Evolutionary conservation across 2,329 filamentous ascomycete genomes (phyloP), one percentile per base, ranked within the genome.

Genomic region (Fusarium sp.): DNA sequence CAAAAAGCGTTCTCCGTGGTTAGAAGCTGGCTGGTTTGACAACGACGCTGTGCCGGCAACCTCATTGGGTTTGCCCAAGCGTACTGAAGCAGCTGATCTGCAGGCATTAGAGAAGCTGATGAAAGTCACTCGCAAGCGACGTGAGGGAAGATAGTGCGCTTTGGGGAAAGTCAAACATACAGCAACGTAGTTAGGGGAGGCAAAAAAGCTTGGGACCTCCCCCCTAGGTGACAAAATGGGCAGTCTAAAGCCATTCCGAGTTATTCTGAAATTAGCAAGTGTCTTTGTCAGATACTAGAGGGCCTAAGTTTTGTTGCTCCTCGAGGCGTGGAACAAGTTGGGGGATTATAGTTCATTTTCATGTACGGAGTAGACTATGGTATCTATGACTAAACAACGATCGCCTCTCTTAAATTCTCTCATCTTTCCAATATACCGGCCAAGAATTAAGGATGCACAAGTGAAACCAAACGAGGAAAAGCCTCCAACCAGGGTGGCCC

Each of bases 401-500:
- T 38, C 23, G 1, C 7, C 19, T 14, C 19, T 52, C 49, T 18
- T 0, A n/a, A n/a, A 16, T 31, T 5, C 23, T 35, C 23, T 16
- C n/a, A 19, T 33, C 41, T 25, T 19, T 11, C 35, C 25, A 55
- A 37, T 4, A 38, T 5, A 11, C 11, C 4, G 7, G 7, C 21
- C n/a, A 27, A 2, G 16, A 38, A 18, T 11, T 31, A 73, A 37
- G 71, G 66, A 42, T 73, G 71, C 1, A 73, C 44, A 14, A 73
- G 63, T 29, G 66, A 68, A 23, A 69, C 60, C 42, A 78, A 38
- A 31, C 74, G 66, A 1, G 76, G 76, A 62, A 78, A 78, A 8
- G 56, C 51, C 23, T 77, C 76, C 16, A 70, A 37, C 70, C 70
- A 78, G 10, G 73, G 75, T 16, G 73, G 51, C 1, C 70, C 69